Percentiles rank a stretch among this genome's conserved stretches.
phyloP scores from a whole-genome alignment of 352 stramenopile genomes.

The Pythium aristosporum region DNA sequence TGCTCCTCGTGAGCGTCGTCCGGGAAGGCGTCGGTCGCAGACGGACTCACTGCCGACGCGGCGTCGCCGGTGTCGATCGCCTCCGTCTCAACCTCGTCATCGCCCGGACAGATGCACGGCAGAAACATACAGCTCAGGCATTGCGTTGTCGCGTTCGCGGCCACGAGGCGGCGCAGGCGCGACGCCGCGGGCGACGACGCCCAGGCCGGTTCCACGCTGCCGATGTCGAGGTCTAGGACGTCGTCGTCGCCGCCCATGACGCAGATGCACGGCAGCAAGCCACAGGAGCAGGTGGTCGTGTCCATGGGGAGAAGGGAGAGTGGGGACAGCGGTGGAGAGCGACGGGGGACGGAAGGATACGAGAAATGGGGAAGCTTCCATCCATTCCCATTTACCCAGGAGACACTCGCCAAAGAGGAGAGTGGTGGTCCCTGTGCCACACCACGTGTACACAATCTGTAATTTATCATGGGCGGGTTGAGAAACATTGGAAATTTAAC shows the following conservation, averaged over 20 bases:
- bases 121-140: slow-evolving; percentile 78
- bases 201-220: not conserved
- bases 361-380: slow-evolving; percentile 13
- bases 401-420: slow-evolving; percentile 5
- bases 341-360: not conserved
- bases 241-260: slow-evolving; percentile 39
- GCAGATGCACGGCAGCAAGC: slow-evolving; percentile 74
- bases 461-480: not conserved
- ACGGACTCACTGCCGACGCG: slow-evolving; percentile 28
- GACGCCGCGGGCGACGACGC: not conserved
- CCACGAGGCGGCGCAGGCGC: slow-evolving; percentile 55
- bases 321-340: not conserved
- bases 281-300: slow-evolving; percentile 42
- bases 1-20: slow-evolving; percentile 35
- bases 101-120: slow-evolving; percentile 75
- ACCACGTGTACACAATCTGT: slow-evolving; percentile 1
- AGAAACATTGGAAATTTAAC: too few species aligned
- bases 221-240: slow-evolving; percentile 27
- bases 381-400: slow-evolving; percentile 13
- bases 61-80: not conserved
- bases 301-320: slow-evolving; percentile 6
- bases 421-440: slow-evolving; percentile 16
- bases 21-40: slow-evolving; percentile 22
- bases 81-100: not conserved
- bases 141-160: slow-evolving; percentile 50